phyloP scores from a whole-genome alignment of 1,284 basidiomycete genomes.

The Malassezia dermatis region DNA sequence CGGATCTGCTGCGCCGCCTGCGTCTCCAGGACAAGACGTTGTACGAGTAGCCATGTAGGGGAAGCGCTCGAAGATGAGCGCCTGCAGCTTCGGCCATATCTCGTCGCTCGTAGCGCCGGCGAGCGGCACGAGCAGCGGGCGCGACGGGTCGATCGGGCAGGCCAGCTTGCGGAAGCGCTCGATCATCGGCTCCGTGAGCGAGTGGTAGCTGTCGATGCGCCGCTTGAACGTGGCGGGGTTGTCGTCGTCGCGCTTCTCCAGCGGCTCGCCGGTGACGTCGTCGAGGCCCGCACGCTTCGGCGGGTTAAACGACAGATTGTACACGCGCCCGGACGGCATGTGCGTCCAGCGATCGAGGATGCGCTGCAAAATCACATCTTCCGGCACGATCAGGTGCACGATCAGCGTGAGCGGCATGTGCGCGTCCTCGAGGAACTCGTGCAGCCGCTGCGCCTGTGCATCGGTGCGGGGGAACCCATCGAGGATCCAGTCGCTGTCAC shows the following conservation, averaged over 20 bases:
- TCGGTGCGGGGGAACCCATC: constrained; percentile 94
- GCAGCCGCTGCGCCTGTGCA: constrained; percentile 74
- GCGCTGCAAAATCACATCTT: constrained; percentile 74
- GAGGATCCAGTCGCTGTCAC: constrained; percentile 66
- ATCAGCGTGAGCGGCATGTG: constrained; percentile 60
- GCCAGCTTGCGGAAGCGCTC: constrained; percentile 49
- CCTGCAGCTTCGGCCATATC: constrained; percentile 75
- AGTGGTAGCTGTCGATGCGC: constrained; percentile 70
- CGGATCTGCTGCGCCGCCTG: neutral
- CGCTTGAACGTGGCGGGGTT: constrained; percentile 75
- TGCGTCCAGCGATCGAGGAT: constrained; percentile 86
- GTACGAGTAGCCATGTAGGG: constrained; percentile 13
- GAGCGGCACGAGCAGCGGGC: constrained; percentile 57
- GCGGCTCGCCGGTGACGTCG: constrained; percentile 81
- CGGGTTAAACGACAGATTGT: constrained; percentile 58
- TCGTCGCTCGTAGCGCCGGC: constrained; percentile 76
- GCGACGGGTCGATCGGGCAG: constrained; percentile 10
- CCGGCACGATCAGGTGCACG: constrained; percentile 82
- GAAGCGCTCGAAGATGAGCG: constrained; percentile 50
- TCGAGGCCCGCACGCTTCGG: constrained; percentile 77
- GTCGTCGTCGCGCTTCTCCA: constrained; percentile 82
- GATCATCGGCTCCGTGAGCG: constrained; percentile 75
- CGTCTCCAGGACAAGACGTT: constrained; percentile 5
- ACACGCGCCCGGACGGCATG: constrained; percentile 79
- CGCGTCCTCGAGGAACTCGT: constrained; percentile 49